Evolutionary conservation across 129 eudicot genomes (phyloP).

Genomic region (Lactuca sativa): DNA sequence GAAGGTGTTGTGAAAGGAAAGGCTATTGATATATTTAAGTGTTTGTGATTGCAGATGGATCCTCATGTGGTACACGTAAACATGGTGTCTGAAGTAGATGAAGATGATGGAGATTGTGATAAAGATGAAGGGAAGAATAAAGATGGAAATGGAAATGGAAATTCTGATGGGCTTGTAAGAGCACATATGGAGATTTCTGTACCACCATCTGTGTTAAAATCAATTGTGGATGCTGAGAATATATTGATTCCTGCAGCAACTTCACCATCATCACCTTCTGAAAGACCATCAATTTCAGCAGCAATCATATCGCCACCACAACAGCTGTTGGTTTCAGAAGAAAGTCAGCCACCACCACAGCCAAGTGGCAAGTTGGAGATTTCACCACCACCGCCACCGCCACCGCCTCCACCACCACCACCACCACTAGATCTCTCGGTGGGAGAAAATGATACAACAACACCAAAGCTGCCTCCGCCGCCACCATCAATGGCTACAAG

Average conservation of each 20-base stretch:
- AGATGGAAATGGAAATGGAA: not conserved
- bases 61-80: slow-evolving; percentile 46
- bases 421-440: slow-evolving; percentile 4
- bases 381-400: slow-evolving; percentile 19
- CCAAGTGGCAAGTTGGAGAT: not conserved
- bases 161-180: slow-evolving; percentile 13
- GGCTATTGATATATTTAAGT: slow-evolving; percentile 59
- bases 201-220: slow-evolving; percentile 30
- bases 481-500: slow-evolving; percentile 17
- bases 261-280: slow-evolving; percentile 27
- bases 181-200: slow-evolving; percentile 32
- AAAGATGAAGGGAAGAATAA: slow-evolving; percentile 29
- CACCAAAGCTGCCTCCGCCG: slow-evolving; percentile 20
- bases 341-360: slow-evolving; percentile 17
- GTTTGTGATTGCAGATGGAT: slow-evolving; percentile 66
- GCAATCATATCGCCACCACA: slow-evolving; percentile 22
- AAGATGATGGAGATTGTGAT: slow-evolving; percentile 4
- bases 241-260: slow-evolving; percentile 22
- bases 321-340: slow-evolving; percentile 21
- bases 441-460: slow-evolving; percentile 1
- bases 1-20: slow-evolving; percentile 55
- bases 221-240: slow-evolving; percentile 32
- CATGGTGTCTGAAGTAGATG: slow-evolving; percentile 19
- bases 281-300: slow-evolving; percentile 33
- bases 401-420: not conserved